These are phyloP conservation scores for Solanum chmielewskii DNA, from an alignment of 257 asterid species.

Conservation along the genomic window DNA sequence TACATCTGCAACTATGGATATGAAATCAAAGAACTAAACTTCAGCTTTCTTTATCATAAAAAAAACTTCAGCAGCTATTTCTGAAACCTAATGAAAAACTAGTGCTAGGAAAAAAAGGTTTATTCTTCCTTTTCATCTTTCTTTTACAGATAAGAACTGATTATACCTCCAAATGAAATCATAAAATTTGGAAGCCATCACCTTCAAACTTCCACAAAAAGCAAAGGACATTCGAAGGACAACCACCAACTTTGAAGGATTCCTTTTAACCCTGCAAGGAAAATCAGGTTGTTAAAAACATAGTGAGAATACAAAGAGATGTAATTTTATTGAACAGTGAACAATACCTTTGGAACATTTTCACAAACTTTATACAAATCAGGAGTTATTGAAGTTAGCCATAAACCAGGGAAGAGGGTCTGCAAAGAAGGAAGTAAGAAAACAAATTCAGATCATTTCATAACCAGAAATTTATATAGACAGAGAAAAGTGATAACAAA, in stretches of 20 bases:
- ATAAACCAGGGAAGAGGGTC: constrained; percentile 48
- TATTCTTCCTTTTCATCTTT: constrained; percentile 5
- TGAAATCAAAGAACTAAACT: not conserved
- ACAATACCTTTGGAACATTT: constrained; percentile 40
- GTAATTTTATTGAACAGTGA: not conserved
- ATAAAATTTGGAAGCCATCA: constrained; percentile 24
- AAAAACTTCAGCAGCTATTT: not conserved
- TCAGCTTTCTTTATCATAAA: not conserved
- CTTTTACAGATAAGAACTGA: constrained; percentile 16
- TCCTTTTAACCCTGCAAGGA: constrained; percentile 43
- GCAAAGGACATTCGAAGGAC: constrained; percentile 5
- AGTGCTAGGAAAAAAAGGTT: not conserved
- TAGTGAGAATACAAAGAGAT: not conserved
- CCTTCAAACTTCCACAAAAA: constrained; percentile 17
- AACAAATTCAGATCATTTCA: not conserved
- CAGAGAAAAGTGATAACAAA: not conserved
- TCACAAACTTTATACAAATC: constrained; percentile 45
- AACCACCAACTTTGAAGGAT: constrained; percentile 3
- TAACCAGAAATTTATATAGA: not conserved
- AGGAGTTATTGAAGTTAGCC: constrained; percentile 42
- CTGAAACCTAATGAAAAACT: not conserved
- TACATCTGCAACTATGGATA: not conserved
- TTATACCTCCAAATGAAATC: constrained; percentile 22
- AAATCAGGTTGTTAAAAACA: not conserved
- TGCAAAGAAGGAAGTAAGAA: constrained; percentile 9